Conservation (phyloP, 2,329 filamentous ascomycete species). For the Onygena corvina region DNA sequence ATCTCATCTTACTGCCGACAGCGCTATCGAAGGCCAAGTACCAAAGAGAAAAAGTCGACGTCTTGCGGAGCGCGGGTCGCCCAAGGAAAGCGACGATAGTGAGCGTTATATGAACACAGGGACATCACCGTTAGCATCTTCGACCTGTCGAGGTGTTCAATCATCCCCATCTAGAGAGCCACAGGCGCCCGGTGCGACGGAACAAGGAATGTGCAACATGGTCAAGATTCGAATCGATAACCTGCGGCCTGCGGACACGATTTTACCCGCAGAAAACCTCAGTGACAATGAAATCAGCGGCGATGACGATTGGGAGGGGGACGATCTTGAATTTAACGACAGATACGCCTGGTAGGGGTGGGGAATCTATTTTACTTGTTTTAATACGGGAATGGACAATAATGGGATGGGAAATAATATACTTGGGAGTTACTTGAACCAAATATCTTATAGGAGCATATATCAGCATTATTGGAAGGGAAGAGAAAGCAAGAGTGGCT, state of each 20-base stretch:
- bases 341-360: slow-evolving; percentile 26
- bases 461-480: too few species aligned
- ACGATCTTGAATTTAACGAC: slow-evolving; percentile 29
- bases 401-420: too few species aligned
- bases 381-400: too few species aligned
- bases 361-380: too few species aligned
- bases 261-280: slow-evolving; percentile 49
- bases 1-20: neutral
- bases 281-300: slow-evolving; percentile 48
- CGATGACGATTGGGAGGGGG: slow-evolving; percentile 51
- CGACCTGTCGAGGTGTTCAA: neutral
- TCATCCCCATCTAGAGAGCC: neutral
- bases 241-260: slow-evolving; percentile 46
- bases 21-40: neutral
- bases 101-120: neutral
- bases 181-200: slow-evolving; percentile 17
- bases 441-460: too few species aligned
- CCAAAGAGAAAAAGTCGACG: slow-evolving; percentile 7
- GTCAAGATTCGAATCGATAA: slow-evolving; percentile 52
- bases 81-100: neutral
- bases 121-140: neutral
- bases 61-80: neutral
- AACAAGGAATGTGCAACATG: slow-evolving; percentile 44
- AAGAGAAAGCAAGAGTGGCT: too few species aligned
- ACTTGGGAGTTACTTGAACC: too few species aligned